A percentile compares a stretch with the other conserved stretches of the same genome.
Evolutionary conservation across 352 stramenopile genomes (phyloP).

Genomic region (Thraustochytrium sp.): DNA sequence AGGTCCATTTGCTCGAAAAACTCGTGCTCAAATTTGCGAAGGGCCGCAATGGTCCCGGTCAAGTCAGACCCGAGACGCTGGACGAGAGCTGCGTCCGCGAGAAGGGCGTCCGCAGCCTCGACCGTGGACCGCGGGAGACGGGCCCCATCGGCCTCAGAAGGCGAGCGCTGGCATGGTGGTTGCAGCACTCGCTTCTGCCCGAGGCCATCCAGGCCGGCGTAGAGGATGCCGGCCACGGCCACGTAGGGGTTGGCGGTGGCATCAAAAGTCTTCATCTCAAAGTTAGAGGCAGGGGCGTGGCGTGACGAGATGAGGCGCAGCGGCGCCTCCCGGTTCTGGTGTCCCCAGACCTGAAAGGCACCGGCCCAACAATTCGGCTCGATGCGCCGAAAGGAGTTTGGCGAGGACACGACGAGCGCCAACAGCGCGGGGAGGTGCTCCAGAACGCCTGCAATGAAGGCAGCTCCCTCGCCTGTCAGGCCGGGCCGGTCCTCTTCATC

Average conservation of each 20-base stretch:
- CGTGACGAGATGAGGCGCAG: neutral
- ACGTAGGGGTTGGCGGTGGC: conserved; percentile 1
- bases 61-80: too few relatives aligned
- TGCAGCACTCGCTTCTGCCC: neutral
- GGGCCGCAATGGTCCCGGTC: too few relatives aligned
- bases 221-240: neutral
- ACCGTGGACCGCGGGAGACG: neutral
- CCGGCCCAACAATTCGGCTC: neutral
- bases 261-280: conserved; percentile 27
- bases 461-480: neutral
- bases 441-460: conserved; percentile 26
- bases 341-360: conserved; percentile 10
- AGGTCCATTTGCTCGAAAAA: too few relatives aligned
- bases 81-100: too few relatives aligned
- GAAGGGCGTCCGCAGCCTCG: neutral
- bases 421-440: conserved; percentile 5
- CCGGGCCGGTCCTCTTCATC: neutral
- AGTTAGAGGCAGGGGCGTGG: neutral
- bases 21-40: too few relatives aligned
- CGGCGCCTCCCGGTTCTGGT: conserved; percentile 18
- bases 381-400: conserved; percentile 15
- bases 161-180: neutral
- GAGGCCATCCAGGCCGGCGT: conserved; percentile 4
- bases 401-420: neutral
- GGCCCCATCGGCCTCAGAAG: neutral